These are phyloP conservation scores for Phlebiopsis flavidoalba DNA, from an alignment of 768 basidiomycete genomes.

Conservation along the genomic window DNA sequence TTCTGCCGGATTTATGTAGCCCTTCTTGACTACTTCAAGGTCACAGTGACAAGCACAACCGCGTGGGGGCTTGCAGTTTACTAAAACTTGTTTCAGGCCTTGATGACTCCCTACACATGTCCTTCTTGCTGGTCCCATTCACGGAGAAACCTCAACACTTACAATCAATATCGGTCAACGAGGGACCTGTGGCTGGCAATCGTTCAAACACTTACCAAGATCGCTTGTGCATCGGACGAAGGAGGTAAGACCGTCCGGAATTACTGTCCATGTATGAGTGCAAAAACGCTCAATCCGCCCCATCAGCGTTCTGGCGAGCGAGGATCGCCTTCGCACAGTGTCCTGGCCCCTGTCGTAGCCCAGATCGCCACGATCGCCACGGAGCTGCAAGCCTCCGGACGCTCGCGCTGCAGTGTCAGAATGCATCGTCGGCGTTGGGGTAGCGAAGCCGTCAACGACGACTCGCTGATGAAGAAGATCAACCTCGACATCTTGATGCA, in stretches of 20 bases:
- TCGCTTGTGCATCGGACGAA: constrained; percentile 75
- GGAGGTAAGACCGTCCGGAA: constrained; percentile 47
- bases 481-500: constrained; percentile 86
- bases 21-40: constrained; percentile 88
- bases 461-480: constrained; percentile 63
- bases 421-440: constrained; percentile 50
- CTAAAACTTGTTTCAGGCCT: constrained; percentile 38
- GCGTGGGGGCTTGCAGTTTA: not conserved
- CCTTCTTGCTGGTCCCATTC: constrained; percentile 65
- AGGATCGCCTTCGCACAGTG: constrained; percentile 68
- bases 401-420: constrained; percentile 40
- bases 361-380: constrained; percentile 59
- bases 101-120: constrained; percentile 92
- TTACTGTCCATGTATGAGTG: not conserved
- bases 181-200: constrained; percentile 59
- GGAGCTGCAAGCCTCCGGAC: constrained; percentile 30
- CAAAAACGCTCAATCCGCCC: not conserved
- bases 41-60: constrained; percentile 26
- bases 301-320: constrained; percentile 84
- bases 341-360: constrained; percentile 49
- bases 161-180: constrained; percentile 31
- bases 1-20: constrained; percentile 72
- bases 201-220: constrained; percentile 56
- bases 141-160: constrained; percentile 55
- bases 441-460: constrained; percentile 53